Evolutionary conservation across 1,139 yeast genomes (phyloP).

Genomic region (Magnusiomyces magnusii): DNA sequence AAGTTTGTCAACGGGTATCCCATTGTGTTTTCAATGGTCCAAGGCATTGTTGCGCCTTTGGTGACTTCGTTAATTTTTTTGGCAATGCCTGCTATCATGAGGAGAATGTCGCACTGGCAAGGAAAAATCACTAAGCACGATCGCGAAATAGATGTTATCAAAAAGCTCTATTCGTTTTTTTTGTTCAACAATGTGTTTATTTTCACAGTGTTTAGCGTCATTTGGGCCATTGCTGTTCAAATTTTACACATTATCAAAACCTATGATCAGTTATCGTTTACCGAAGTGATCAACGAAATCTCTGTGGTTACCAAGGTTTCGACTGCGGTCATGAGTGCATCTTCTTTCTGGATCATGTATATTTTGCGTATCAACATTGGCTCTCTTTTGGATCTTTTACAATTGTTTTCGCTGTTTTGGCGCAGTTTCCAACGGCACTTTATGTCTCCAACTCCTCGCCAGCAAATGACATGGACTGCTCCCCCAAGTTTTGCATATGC

Average conservation of each 20-base stretch:
- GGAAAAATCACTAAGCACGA: conserved; percentile 35
- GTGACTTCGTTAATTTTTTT: conserved; percentile 33
- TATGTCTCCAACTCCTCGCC: conserved; percentile 35
- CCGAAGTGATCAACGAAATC: conserved; percentile 23
- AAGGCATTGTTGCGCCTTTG: conserved; percentile 37
- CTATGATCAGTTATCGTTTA: conserved; percentile 21
- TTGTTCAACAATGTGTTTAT: conserved; percentile 35
- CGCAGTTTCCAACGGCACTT: conserved; percentile 28
- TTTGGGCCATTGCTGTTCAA: conserved; percentile 34
- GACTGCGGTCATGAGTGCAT: conserved; percentile 34
- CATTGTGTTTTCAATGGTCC: conserved; percentile 32
- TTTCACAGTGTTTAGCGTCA: conserved; percentile 36
- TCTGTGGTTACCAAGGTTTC: conserved; percentile 31
- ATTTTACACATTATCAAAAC: conserved; percentile 26
- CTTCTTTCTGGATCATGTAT: conserved; percentile 40
- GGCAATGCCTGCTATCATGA: conserved; percentile 33
- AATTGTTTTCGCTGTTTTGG: conserved; percentile 28
- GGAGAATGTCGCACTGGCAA: conserved; percentile 35
- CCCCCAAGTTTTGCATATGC: conserved; percentile 36
- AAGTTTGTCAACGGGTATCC: conserved; percentile 27
- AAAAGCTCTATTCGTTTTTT: conserved; percentile 35
- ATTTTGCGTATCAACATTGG: conserved; percentile 33
- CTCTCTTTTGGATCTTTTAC: conserved; percentile 31
- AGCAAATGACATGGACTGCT: conserved; percentile 31
- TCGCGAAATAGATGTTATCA: conserved; percentile 36